Evolutionary conservation across 106 monocot species (phyloP).

Genomic region (Dactylorhiza incarnata): DNA sequence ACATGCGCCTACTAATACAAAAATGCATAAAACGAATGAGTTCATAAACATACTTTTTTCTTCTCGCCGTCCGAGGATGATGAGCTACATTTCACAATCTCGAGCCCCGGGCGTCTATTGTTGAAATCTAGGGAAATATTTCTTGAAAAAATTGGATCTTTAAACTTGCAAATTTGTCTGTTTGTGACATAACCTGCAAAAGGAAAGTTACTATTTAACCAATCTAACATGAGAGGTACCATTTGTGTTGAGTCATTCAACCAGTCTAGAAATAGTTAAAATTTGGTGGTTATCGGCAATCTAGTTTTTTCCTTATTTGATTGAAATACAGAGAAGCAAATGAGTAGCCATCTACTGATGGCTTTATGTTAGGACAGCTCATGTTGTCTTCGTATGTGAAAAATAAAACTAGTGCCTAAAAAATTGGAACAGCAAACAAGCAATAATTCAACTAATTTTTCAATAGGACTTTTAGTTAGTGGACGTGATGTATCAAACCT

Average conservation of each 20-base stretch:
- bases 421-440: not conserved
- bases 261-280: not conserved
- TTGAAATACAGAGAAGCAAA: not conserved
- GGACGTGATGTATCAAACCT: not conserved
- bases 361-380: not conserved
- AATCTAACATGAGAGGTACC: not conserved
- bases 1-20: not conserved
- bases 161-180: not conserved
- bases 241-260: not conserved
- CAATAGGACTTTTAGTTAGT: not conserved
- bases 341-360: not conserved
- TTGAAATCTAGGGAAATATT: slow-evolving; percentile 7
- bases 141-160: slow-evolving; percentile 12
- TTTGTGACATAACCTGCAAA: slow-evolving; percentile 12
- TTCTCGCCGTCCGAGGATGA: slow-evolving; percentile 24
- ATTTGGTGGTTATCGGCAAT: not conserved
- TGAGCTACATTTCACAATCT: slow-evolving; percentile 22
- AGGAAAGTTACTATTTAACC: not conserved
- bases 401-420: not conserved
- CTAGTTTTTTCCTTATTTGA: not conserved
- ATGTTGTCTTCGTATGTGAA: not conserved
- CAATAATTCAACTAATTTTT: not conserved
- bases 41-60: slow-evolving; percentile 26
- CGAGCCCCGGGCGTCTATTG: slow-evolving; percentile 10
- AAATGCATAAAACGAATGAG: not conserved